Evolutionary conservation across 176 grass and related monocot species (phyloP).

Genomic region (Poa pratensis): DNA sequence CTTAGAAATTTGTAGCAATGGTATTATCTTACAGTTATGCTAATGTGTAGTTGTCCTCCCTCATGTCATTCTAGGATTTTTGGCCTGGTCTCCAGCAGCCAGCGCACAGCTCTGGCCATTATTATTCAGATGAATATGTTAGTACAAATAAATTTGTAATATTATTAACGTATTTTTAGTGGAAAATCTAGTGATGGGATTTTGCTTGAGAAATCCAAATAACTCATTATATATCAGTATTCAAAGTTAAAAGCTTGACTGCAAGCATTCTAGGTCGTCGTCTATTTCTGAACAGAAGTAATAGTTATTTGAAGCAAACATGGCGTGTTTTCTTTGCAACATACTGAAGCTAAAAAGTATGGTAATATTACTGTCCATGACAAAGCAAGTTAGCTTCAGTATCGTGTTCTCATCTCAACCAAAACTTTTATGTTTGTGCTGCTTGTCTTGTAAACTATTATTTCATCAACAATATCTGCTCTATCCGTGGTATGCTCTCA

Average conservation of each 20-base stretch:
- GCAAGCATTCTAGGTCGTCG: too few species aligned
- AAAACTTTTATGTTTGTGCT: too few species aligned
- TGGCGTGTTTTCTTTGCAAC: not conserved
- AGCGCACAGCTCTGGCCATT: not conserved
- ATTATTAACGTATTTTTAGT: not conserved
- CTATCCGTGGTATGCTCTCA: not conserved
- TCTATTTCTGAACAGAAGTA: too few species aligned
- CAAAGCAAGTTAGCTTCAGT: not conserved
- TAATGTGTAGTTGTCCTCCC: not conserved
- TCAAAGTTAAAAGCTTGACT: too few species aligned
- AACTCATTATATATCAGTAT: not conserved
- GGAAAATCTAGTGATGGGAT: not conserved
- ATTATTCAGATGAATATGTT: not conserved
- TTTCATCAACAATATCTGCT: not conserved
- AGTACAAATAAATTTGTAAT: not conserved
- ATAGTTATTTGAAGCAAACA: not conserved
- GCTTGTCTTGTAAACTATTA: not conserved
- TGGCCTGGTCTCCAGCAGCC: not conserved
- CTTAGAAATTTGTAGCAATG: not conserved
- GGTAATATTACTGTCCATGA: not conserved
- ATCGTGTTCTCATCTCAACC: not conserved
- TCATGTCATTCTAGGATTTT: not conserved
- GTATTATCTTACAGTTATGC: slow-evolving; percentile 5
- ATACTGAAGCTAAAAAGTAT: not conserved
- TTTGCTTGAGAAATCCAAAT: not conserved